Evolutionary conservation across 2,329 filamentous ascomycete species (phyloP).

Genomic region (Penicillium fuscoglaucum): DNA sequence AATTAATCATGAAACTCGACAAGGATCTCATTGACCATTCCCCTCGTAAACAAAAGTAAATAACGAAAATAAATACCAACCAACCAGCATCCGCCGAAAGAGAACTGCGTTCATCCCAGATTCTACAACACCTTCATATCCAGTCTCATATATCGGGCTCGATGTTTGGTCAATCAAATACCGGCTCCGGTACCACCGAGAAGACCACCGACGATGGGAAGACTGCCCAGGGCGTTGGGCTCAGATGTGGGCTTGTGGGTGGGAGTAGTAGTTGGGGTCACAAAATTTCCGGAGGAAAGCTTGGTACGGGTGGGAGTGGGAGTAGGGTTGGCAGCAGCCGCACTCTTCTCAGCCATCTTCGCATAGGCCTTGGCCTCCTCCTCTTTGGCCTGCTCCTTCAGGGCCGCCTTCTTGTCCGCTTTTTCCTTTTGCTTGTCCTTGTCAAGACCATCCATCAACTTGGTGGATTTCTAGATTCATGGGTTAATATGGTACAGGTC

Average conservation of each 20-base stretch:
- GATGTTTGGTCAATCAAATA: slow-evolving; percentile 11
- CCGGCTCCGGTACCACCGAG: slow-evolving; percentile 17
- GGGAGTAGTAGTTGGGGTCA: slow-evolving; percentile 19
- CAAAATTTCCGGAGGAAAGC: slow-evolving; percentile 24
- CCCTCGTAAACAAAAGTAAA: not conserved
- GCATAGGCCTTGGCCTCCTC: slow-evolving; percentile 4
- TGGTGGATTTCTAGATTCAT: slow-evolving; percentile 14
- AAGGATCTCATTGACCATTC: not conserved
- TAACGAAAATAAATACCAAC: not conserved
- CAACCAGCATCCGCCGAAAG: not conserved
- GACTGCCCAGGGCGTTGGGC: slow-evolving; percentile 20
- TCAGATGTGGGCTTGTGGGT: slow-evolving; percentile 16
- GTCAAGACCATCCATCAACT: slow-evolving; percentile 21
- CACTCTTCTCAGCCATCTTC: slow-evolving; percentile 6
- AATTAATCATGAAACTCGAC: not conserved
- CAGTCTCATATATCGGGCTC: not conserved
- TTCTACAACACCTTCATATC: not conserved
- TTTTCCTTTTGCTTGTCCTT: slow-evolving; percentile 3
- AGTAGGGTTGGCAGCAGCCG: slow-evolving; percentile 6
- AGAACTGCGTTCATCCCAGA: not conserved
- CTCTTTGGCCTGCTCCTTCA: slow-evolving; percentile 10
- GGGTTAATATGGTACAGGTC: not conserved
- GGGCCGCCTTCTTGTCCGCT: slow-evolving; percentile 8
- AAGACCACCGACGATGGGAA: slow-evolving; percentile 30
- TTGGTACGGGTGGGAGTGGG: slow-evolving; percentile 8